Conservation (phyloP, 345 rosid genomes). For the Pistacia vera region DNA sequence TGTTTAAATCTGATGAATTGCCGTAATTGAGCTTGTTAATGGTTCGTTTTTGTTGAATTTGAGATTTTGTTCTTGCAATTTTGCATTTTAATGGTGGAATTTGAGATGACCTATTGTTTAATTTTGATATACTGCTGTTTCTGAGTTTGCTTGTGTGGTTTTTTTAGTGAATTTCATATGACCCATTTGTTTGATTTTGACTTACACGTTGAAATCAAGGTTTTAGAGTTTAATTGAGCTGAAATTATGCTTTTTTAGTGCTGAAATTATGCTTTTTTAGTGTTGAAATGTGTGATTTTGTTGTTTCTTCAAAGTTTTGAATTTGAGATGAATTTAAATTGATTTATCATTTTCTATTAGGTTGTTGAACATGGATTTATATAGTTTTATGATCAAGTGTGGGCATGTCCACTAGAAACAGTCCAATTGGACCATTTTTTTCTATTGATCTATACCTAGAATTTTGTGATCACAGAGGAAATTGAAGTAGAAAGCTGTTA, state of each 20-base stretch:
- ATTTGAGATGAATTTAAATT: not conserved
- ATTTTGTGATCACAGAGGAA: not conserved
- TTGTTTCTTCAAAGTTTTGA: not conserved
- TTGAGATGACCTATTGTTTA: not conserved
- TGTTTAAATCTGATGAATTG: not conserved
- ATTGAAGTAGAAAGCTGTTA: not conserved
- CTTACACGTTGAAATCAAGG: not conserved
- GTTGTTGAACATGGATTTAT: not conserved
- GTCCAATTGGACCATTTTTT: not conserved
- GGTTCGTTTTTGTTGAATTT: not conserved
- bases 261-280: not conserved
- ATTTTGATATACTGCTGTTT: not conserved
- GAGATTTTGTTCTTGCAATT: not conserved
- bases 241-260: not conserved
- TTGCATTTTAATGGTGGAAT: not conserved
- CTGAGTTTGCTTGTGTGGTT: not conserved
- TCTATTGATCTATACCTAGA: not conserved
- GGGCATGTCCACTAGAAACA: not conserved
- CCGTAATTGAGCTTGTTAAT: not conserved
- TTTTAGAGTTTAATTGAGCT: conserved; percentile 5
- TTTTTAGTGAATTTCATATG: not conserved
- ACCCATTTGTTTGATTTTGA: not conserved
- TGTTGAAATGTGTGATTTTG: not conserved
- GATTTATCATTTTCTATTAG: not conserved
- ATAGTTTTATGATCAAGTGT: not conserved